Base-by-base conservation (phyloP, 352 stramenopile species). In the Achlya hypogyna region DNA sequence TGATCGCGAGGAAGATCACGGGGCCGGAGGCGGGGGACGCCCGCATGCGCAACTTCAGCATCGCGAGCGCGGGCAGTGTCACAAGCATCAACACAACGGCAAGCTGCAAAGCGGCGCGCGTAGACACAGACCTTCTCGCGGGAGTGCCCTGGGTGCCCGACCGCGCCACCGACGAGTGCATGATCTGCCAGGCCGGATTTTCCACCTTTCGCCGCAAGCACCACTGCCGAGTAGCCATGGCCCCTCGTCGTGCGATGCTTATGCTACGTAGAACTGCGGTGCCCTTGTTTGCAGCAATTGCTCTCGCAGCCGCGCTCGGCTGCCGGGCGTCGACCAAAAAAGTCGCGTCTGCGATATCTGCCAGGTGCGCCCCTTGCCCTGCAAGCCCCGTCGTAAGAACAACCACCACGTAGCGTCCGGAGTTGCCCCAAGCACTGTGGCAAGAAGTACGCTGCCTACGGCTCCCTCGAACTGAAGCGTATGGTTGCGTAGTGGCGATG, bases 71-170 rank as follows among this genome's bases (percentile, higher is more conserved):
- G n/a, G 47, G 38, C 60, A 67, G 60, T 34, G 51, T 49, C 14
- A 67, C 5, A 18, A 67, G 60, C 47, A 38, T 67, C 14, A 56
- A 56, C 31, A 56, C 49, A n/a, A 56, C 25, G 2, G 51, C 59
- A 8, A 67, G 60, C 31, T 49, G 29, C 51, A 67, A 67, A 29
- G 25, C 10, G 6, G 25, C 51, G 34, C 40, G 59, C 51, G 60
- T 27, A 20, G 60, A 56, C 25, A 34, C 60, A 1, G 51, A 38
- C 28, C 18, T 60, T 23, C n/a, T 47, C 23, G 34, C 60, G 1
- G 60, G 60, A 12, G 60, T 49, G 28, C 42, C 47, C 18, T 67
- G 60, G 60, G 60, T 67, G 9, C 60, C 60, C n/a, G 60, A 67
- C 29, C 38, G 28, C n/a, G 60, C 60, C 20, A 27, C 43, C 16